These are phyloP conservation scores for Floccularia luteovirens DNA, from an alignment of 768 basidiomycete genomes.

Conservation along the genomic window DNA sequence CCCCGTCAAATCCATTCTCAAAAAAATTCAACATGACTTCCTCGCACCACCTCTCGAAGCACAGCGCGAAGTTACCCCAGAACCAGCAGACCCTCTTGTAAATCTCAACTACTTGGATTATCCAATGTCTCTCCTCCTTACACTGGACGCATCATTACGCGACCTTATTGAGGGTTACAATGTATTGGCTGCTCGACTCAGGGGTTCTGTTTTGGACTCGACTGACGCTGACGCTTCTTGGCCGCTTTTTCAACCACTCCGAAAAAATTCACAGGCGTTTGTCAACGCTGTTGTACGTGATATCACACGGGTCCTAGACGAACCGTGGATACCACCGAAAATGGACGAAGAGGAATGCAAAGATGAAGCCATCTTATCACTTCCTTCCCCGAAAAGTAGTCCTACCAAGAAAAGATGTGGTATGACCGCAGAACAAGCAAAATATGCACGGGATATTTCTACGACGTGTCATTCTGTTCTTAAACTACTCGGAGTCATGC, in stretches of 20 bases:
- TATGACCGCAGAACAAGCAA: constrained; percentile 71
- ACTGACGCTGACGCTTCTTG: constrained; percentile 55
- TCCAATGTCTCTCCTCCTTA: constrained; percentile 55
- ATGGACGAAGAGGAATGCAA: constrained; percentile 14
- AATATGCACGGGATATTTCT: constrained; percentile 73
- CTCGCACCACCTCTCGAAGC: constrained; percentile 34
- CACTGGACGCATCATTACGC: constrained; percentile 34
- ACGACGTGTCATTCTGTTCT: constrained; percentile 66
- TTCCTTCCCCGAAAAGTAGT: constrained; percentile 67
- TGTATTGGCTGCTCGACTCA: constrained; percentile 57
- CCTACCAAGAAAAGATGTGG: constrained; percentile 62
- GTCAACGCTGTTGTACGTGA: constrained; percentile 61
- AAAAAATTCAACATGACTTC: constrained; percentile 35
- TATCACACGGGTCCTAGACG: constrained; percentile 52
- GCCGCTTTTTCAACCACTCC: constrained; percentile 67
- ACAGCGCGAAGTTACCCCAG: constrained; percentile 65
- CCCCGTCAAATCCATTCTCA: constrained; percentile 58
- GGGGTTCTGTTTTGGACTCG: constrained; percentile 31
- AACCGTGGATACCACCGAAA: constrained; percentile 32
- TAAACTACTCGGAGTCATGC: constrained; percentile 52
- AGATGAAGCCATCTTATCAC: constrained; percentile 18
- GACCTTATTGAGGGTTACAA: constrained; percentile 73
- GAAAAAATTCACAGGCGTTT: constrained; percentile 43
- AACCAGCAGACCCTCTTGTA: constrained; percentile 60
- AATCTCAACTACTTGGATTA: constrained; percentile 58